Evolutionary conservation across 1,284 basidiomycete species (phyloP).

Genomic region (Ceratobasidium sp.): DNA sequence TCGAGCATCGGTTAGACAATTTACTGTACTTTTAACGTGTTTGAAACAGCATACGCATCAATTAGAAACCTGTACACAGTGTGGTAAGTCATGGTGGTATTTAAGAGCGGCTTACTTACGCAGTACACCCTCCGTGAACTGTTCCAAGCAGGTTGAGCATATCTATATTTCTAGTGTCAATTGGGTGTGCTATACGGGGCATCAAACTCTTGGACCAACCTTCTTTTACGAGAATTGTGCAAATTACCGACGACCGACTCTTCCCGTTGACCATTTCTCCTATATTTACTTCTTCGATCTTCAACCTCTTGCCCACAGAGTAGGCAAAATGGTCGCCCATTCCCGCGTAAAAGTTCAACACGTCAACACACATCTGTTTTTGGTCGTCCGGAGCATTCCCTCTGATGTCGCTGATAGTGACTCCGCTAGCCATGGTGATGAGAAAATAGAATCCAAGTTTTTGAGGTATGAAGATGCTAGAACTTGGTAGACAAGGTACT

Average conservation of each 20-base stretch:
- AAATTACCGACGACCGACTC: conserved; percentile 38
- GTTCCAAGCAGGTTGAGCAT: conserved; percentile 49
- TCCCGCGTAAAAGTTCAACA: conserved; percentile 36
- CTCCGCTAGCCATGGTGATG: conserved; percentile 32
- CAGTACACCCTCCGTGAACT: conserved; percentile 47
- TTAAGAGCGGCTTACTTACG: neutral
- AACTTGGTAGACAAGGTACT: neutral
- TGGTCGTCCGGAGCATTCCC: conserved; percentile 41
- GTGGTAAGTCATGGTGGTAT: neutral
- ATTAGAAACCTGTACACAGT: conserved; percentile 28
- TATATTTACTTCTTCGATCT: conserved; percentile 26
- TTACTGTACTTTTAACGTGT: neutral
- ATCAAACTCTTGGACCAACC: conserved; percentile 22
- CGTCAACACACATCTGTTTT: conserved; percentile 39
- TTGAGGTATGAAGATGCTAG: neutral
- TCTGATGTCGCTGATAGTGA: conserved; percentile 25
- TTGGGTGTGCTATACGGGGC: neutral
- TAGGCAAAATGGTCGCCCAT: conserved; percentile 37
- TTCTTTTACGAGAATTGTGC: conserved; percentile 44
- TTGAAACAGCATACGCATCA: conserved; percentile 39
- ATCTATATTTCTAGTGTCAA: conserved; percentile 26
- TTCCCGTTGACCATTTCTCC: conserved; percentile 40
- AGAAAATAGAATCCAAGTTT: neutral
- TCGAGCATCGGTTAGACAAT: neutral
- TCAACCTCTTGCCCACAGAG: conserved; percentile 36